These are phyloP conservation scores for Erysiphe pulchra DNA, from an alignment of 2,329 filamentous ascomycete genomes.

Conservation along the genomic window DNA sequence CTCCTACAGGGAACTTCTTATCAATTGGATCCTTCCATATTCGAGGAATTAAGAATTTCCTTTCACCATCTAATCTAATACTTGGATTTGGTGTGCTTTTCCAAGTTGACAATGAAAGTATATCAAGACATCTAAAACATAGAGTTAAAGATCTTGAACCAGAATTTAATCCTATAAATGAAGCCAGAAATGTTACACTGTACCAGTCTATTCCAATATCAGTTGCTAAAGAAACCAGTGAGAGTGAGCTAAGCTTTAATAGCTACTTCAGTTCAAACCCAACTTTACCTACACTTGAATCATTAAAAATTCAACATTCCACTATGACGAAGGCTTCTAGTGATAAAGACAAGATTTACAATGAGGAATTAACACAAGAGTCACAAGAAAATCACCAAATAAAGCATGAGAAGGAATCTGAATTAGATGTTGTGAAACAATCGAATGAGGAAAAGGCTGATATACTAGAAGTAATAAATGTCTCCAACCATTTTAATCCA, in stretches of 20 bases:
- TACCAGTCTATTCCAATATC: not conserved
- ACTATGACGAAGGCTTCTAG: not conserved
- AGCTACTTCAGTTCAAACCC: constrained; percentile 10
- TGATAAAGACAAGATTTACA: not conserved
- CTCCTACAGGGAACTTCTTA: constrained; percentile 55
- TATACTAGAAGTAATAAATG: too few species aligned
- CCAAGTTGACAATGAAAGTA: constrained; percentile 69
- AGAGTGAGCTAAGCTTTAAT: constrained; percentile 1
- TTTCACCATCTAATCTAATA: constrained; percentile 67
- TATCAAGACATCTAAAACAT: constrained; percentile 55
- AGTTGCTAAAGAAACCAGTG: constrained; percentile 8
- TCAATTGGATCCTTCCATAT: constrained; percentile 56
- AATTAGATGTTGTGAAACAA: not conserved
- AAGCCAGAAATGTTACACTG: not conserved
- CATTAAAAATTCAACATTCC: not conserved
- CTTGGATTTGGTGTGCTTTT: constrained; percentile 77
- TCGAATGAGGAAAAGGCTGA: not conserved
- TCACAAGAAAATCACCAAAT: not conserved
- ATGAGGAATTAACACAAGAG: not conserved
- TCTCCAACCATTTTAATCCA: constrained; percentile 16
- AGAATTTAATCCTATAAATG: not conserved
- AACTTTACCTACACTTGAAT: constrained; percentile 3
- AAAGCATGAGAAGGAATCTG: not conserved
- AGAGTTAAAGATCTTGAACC: constrained; percentile 21
- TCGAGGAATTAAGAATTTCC: constrained; percentile 66